Base-by-base conservation (phyloP, 179 eudicot species). In the Silene coronaria region DNA sequence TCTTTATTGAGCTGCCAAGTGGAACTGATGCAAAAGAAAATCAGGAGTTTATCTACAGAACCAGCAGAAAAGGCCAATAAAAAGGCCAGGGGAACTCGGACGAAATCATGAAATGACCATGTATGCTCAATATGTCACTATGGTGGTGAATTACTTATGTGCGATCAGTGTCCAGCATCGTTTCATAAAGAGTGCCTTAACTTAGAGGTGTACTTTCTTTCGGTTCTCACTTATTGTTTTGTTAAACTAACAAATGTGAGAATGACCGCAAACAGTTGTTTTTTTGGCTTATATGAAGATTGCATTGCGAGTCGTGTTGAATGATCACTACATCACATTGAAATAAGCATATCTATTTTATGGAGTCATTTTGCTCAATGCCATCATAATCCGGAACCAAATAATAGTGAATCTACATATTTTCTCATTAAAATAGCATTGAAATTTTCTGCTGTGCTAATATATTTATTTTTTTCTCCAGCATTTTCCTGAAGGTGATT, bases 121-220 rank as follows among this genome's bases (percentile, higher is more conserved):
- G 84, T 96, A 46, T 96, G 99, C 82, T 86, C 98, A 26, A 78
- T 89, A 42, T 96, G 99, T 81, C 98, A 83, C 62, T 79, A 76
- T 81, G 98, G 99, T 26, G 99, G 99, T 46, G 83, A 86, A 76
- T 70, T 96, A 71, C 64, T 96, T 32, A 76, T 96, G 67, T 96
- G 99, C 66, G 98, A 93, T 83, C 83, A 80, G 23, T 96, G 99
- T 78, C 99, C 99, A 32, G 88, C 99, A n/a, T 85, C 99, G 6
- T 96, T 85, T 76, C 99, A 96, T 83, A 79, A 80, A 36, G 62
- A 65, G 65, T 96, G 99, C 88, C 87, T 96, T 65, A 88, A 82
- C 83, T 73, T 96, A 85, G 84, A 84, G 92, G 99, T 90, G 48
- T 70, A 38, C 46, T 17, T 77, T 74, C 63, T 30, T 51, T 26